Percentiles rank a stretch among this genome's conserved stretches.
Evolutionary conservation across 78 protist species (phyloP).

Genomic region (Pigoraptor vietnamica): DNA sequence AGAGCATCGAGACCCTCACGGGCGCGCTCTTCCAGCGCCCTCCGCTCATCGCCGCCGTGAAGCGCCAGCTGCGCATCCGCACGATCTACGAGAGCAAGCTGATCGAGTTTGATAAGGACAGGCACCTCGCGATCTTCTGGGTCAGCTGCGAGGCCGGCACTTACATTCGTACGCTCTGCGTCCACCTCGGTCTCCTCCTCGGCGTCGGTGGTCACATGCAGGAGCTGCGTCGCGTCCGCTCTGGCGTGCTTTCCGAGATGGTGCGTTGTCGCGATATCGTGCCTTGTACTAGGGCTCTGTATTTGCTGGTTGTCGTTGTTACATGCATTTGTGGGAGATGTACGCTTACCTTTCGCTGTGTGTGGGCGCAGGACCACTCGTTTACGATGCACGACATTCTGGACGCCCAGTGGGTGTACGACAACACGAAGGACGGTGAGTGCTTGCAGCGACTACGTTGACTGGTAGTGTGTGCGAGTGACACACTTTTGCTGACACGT

Average conservation of each 20-base stretch:
- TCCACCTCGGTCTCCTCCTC: constrained; percentile 96
- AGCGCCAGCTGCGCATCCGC: constrained; percentile 94
- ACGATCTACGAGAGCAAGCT: constrained; percentile 91
- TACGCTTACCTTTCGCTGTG: not conserved
- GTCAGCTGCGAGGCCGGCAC: constrained; percentile 99
- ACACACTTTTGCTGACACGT: not conserved
- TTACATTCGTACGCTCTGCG: constrained; percentile 99
- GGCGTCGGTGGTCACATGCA: constrained; percentile 98
- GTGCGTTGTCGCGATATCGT: no score
- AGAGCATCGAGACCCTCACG: constrained; percentile 78
- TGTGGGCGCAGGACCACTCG: constrained; percentile 42
- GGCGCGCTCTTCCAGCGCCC: constrained; percentile 99
- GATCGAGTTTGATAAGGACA: constrained; percentile 90
- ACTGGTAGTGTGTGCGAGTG: not conserved
- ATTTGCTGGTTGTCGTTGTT: no score
- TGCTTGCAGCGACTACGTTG: not conserved
- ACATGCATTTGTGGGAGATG: not conserved
- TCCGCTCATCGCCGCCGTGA: constrained; percentile 97
- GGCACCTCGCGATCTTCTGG: constrained; percentile 92
- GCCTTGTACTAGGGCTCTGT: not conserved
- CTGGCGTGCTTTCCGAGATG: constrained; percentile 84
- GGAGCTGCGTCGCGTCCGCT: constrained; percentile 93
- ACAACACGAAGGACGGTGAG: constrained; percentile 66
- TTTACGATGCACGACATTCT: constrained; percentile 98
- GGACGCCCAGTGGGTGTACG: constrained; percentile 95